Evolutionary conservation across 805 yeast genomes (phyloP), one percentile per base, ranked within the genome.

Genomic region (Zygoascus flipseniorum): DNA sequence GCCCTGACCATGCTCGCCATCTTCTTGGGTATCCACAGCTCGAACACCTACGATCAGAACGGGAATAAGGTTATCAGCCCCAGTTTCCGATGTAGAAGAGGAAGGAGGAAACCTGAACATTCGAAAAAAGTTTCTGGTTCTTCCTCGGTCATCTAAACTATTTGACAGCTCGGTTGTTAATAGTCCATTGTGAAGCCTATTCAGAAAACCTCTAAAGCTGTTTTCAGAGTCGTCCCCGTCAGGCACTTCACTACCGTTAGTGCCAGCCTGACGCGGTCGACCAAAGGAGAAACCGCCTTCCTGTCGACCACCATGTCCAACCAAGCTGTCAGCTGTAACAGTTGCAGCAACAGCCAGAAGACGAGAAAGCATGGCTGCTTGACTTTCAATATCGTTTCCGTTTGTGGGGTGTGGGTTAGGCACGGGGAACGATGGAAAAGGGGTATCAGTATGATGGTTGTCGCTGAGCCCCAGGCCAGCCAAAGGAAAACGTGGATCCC

Each of bases 21-120:
- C 55, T 5, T 55, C 57, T 37, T 55, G 49, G 45, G 51, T 52
- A n/a, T 62, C 63, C 51, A 63, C 73, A 0, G 79, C 74, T 8
- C 81, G 64, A 20, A 78, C 74, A 5, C 81, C 80, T 19, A 77
- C 71, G 23, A 77, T 72, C 54, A 77, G 66, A 2, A 78, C 77
- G 0, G 82, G 82, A 2, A 77, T 69, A 32, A 64, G 60, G 3
- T 37, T 49, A 19, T 47, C 39, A 19, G 51, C 45, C 11, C 37
- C 52, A 4, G 50, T 56, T 18, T 48, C 52, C 46, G 64, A 65
- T 43, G 65, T 61, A 43, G 70, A 65, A 65, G 62, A 43, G 41
- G 60, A 43, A 6, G 67, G 56, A 9, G 63, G 59, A 57, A 68
- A 65, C 44, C 70, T 28, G 53, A 65, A 65, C 69, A 66, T 67